A percentile compares a stretch with the other conserved stretches of the same genome.
Conservation (phyloP, 2,329 filamentous ascomycete species). For the Parascedosporium putredinis region DNA sequence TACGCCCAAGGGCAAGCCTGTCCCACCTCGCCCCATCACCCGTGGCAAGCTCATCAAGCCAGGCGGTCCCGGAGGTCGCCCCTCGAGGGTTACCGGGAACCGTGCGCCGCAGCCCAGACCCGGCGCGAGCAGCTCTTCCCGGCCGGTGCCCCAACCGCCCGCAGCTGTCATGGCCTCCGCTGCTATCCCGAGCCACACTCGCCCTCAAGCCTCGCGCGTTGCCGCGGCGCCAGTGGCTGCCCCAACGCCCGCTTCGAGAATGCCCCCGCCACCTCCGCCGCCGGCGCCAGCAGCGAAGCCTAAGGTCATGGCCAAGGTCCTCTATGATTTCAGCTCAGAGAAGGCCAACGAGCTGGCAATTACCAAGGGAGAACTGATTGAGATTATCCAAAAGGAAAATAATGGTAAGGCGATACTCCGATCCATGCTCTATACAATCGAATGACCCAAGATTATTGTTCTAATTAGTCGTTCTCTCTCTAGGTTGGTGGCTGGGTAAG, state of each 20-base stretch:
- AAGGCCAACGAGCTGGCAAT: conserved; percentile 79
- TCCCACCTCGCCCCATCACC: conserved; percentile 83
- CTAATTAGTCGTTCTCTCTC: conserved; percentile 18
- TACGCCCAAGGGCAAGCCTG: conserved; percentile 77
- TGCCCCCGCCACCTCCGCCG: conserved; percentile 53
- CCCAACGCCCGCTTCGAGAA: conserved; percentile 37
- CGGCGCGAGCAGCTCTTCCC: conserved; percentile 19
- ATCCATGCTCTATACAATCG: neutral
- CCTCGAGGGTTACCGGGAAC: conserved; percentile 49
- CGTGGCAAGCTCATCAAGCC: conserved; percentile 86
- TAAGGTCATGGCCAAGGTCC: conserved; percentile 75
- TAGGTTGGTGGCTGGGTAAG: conserved; percentile 95
- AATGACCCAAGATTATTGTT: conserved; percentile 17
- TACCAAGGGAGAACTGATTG: conserved; percentile 66
- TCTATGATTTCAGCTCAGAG: conserved; percentile 86
- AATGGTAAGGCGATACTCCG: conserved; percentile 63
- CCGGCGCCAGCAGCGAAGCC: conserved; percentile 45
- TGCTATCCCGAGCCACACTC: conserved; percentile 12
- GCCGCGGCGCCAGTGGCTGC: conserved; percentile 9
- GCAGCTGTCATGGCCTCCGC: conserved; percentile 20
- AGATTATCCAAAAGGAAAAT: conserved; percentile 86
- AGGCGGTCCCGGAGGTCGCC: conserved; percentile 73
- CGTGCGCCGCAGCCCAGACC: conserved; percentile 34
- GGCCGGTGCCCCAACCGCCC: conserved; percentile 20
- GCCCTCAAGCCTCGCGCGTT: conserved; percentile 12